Conservation (phyloP, 768 basidiomycete genomes). For the Chalciporus chontae region DNA sequence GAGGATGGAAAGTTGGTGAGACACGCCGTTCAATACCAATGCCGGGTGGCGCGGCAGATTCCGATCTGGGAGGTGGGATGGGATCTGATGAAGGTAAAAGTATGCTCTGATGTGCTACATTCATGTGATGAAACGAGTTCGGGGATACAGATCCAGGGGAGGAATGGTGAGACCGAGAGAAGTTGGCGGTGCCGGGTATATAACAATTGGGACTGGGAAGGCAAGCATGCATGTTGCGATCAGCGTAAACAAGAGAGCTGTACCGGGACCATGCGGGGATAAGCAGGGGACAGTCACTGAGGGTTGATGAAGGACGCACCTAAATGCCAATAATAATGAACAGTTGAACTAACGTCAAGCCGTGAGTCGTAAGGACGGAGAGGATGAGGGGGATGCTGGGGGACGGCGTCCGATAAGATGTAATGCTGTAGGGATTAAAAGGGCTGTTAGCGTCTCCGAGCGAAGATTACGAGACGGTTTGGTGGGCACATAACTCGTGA, state of each 20-base stretch:
- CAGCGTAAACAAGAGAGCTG: neutral
- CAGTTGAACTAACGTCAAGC: neutral
- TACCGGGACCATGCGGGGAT: neutral
- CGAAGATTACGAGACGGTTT: neutral
- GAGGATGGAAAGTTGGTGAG: constrained; percentile 3
- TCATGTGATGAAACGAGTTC: neutral
- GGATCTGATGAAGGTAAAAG: constrained; percentile 4
- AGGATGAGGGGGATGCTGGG: no score
- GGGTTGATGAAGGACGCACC: no score
- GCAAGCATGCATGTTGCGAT: neutral
- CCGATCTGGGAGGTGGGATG: constrained; percentile 2
- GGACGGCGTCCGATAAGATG: neutral
- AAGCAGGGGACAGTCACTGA: no score
- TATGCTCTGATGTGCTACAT: neutral
- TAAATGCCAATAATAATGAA: neutral
- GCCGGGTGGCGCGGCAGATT: constrained; percentile 3
- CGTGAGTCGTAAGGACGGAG: neutral
- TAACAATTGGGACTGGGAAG: neutral
- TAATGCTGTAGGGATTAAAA: neutral
- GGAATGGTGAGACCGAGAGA: neutral
- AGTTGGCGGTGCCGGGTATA: neutral
- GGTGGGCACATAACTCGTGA: no score
- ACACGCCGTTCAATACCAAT: neutral
- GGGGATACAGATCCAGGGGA: neutral
- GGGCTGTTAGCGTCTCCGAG: no score